These are phyloP conservation scores for Westerdykella ornata DNA, from an alignment of 2,329 filamentous ascomycete genomes.

Conservation along the genomic window DNA sequence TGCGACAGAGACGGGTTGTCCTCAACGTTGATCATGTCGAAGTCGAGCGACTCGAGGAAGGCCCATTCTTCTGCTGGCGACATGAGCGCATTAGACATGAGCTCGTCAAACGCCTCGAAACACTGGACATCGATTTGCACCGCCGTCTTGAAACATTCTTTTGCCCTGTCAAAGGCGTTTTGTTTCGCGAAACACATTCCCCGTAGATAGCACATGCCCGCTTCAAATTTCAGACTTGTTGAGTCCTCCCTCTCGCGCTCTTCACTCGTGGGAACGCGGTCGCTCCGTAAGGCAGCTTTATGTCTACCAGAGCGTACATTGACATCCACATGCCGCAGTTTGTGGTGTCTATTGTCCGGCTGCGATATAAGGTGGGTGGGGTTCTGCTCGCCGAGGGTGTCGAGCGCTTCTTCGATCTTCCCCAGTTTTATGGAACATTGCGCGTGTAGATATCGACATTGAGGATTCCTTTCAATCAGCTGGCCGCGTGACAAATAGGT, in stretches of 20 bases:
- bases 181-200: constrained; percentile 94
- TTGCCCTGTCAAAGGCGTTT: constrained; percentile 93
- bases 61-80: constrained; percentile 81
- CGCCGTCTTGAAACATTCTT: constrained; percentile 97
- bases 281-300: constrained; percentile 43
- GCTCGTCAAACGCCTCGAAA: constrained; percentile 95
- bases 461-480: constrained; percentile 71
- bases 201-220: constrained; percentile 92
- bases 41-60: constrained; percentile 82
- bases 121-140: constrained; percentile 96
- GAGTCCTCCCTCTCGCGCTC: constrained; percentile 62
- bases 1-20: constrained; percentile 63
- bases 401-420: constrained; percentile 81
- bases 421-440: constrained; percentile 92
- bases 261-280: constrained; percentile 53
- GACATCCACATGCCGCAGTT: constrained; percentile 60
- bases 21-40: constrained; percentile 67
- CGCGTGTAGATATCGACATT: constrained; percentile 86
- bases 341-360: constrained; percentile 58
- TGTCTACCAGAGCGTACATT: constrained; percentile 44
- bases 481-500: constrained; percentile 78
- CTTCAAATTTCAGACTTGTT: constrained; percentile 77
- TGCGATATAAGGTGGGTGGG: constrained; percentile 78
- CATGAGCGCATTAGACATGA: constrained; percentile 95
- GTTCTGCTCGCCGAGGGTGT: constrained; percentile 82